phyloP scores from a whole-genome alignment of 371 early-diverging fungal genomes.

The Mucor ambiguus region DNA sequence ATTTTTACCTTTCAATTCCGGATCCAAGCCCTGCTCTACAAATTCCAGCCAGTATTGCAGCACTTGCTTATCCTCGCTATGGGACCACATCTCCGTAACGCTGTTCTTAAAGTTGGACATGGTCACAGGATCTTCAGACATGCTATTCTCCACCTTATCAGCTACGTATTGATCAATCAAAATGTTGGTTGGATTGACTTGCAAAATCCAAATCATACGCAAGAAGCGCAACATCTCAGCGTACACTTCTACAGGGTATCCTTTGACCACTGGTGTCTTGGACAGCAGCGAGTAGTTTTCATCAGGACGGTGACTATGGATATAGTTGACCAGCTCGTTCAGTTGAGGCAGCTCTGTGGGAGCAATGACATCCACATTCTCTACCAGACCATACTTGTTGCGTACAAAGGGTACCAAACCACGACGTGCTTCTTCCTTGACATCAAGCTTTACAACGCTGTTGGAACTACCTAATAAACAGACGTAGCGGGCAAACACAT shows the following conservation, averaged over 20 bases:
- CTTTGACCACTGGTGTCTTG: conserved; percentile 42
- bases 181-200: conserved; percentile 52
- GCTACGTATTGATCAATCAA: conserved; percentile 59
- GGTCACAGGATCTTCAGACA: conserved; percentile 45
- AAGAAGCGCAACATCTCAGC: conserved; percentile 58
- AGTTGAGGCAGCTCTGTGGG: conserved; percentile 51
- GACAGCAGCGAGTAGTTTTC: conserved; percentile 39
- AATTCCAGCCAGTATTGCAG: conserved; percentile 55
- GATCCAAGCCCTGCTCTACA: conserved; percentile 57
- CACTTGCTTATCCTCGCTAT: conserved; percentile 39
- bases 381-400: conserved; percentile 29
- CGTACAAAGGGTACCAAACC: conserved; percentile 53
- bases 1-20: conserved; percentile 38
- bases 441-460: conserved; percentile 74
- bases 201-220: conserved; percentile 59
- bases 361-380: conserved; percentile 34
- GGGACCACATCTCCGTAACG: conserved; percentile 49
- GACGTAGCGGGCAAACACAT: conserved; percentile 72
- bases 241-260: conserved; percentile 63
- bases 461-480: conserved; percentile 67
- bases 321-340: conserved; percentile 46
- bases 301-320: conserved; percentile 36
- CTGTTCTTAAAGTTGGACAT: conserved; percentile 44
- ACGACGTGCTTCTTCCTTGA: conserved; percentile 70
- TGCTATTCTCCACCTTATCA: conserved; percentile 55